Conservation (phyloP, 495 filamentous ascomycete genomes). For the Apiosordaria backusii region DNA sequence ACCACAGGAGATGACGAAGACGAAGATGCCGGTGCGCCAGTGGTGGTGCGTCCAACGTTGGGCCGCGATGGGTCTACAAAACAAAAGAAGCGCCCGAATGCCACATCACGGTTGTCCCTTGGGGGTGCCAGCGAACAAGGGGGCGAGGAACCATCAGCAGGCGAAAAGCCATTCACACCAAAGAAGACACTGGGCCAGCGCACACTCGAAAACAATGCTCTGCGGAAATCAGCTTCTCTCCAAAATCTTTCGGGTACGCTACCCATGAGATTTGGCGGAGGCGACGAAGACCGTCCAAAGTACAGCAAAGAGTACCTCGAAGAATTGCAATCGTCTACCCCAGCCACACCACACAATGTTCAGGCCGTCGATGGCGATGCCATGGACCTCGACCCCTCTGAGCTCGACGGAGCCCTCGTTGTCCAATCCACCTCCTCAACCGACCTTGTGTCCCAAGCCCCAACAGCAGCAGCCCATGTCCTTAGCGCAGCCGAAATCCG, state of each 20-base stretch:
- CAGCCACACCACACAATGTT: constrained; percentile 65
- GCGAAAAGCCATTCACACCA: constrained; percentile 41
- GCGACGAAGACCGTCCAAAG: constrained; percentile 66
- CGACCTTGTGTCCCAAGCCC: constrained; percentile 8
- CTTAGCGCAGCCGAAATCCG: constrained; percentile 84
- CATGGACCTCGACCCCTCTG: constrained; percentile 49
- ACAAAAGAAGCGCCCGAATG: constrained; percentile 60
- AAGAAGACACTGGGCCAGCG: constrained; percentile 71
- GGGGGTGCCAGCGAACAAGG: constrained; percentile 56
- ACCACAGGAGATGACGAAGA: constrained; percentile 36
- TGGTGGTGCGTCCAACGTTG: constrained; percentile 37
- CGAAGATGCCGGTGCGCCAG: constrained; percentile 35
- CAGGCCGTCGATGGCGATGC: constrained; percentile 33
- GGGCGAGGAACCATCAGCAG: constrained; percentile 24
- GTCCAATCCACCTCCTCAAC: constrained; percentile 51
- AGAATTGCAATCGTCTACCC: constrained; percentile 78
- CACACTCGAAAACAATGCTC: constrained; percentile 67
- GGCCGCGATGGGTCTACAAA: constrained; percentile 40
- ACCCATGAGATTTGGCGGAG: constrained; percentile 53
- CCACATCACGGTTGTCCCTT: constrained; percentile 72
- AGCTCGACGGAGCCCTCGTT: constrained; percentile 56
- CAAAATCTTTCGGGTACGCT: constrained; percentile 42
- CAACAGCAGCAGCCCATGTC: constrained; percentile 35
- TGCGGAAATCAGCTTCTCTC: constrained; percentile 40
- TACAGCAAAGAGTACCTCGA: constrained; percentile 86